Evolutionary conservation across 73 alveolate genomes (phyloP).

Genomic region (Symbiodinium pilosum): DNA sequence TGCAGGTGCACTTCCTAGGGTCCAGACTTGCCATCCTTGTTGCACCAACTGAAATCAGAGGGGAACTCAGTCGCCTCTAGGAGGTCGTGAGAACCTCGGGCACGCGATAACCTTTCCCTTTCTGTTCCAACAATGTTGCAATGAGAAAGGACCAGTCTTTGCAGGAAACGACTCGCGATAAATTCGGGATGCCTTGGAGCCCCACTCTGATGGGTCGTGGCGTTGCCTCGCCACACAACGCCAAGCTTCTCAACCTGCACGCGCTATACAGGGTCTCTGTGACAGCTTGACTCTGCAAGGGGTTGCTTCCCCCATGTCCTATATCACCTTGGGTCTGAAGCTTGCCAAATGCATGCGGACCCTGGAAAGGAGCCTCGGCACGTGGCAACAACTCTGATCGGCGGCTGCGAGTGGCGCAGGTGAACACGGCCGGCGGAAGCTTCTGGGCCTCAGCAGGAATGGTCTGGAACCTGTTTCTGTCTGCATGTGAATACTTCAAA

Average conservation of each 20-base stretch:
- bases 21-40: conserved; percentile 67
- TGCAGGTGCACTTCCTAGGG: neutral
- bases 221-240: conserved; percentile 87
- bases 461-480: neutral
- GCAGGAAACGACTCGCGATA: neutral
- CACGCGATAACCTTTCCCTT: too few species aligned
- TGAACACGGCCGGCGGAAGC: conserved; percentile 94
- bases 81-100: conserved; percentile 64
- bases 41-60: conserved; percentile 93
- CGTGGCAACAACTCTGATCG: conserved; percentile 70
- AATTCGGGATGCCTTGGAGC: neutral
- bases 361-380: conserved; percentile 1
- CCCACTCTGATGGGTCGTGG: neutral
- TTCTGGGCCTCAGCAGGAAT: conserved; percentile 14
- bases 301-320: neutral
- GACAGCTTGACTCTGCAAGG: too few species aligned
- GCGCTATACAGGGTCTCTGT: neutral
- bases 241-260: conserved; percentile 71
- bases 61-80: conserved; percentile 43
- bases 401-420: conserved; percentile 31
- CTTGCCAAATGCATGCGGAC: neutral
- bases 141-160: too few species aligned
- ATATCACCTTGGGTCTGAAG: neutral
- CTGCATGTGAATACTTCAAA: neutral
- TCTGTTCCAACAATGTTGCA: too few species aligned